These are phyloP conservation scores for Solanum tarijense DNA, from an alignment of 257 asterid genomes.

Conservation along the genomic window DNA sequence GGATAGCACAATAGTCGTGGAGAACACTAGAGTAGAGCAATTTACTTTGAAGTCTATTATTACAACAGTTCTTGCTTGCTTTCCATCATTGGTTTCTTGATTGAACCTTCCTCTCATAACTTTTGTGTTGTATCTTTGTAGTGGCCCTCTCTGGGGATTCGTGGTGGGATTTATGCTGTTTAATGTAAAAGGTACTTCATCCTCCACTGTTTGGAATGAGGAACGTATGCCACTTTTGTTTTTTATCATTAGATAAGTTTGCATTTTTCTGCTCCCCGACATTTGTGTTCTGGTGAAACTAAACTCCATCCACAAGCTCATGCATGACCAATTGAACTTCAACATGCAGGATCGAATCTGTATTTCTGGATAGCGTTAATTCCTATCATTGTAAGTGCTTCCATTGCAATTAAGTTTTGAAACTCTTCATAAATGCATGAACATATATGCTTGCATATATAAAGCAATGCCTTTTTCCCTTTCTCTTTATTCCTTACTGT, in stretches of 20 bases:
- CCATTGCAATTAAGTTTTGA: background rate
- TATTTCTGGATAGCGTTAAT: constrained; percentile 97
- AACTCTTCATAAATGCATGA: background rate
- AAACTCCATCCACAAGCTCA: background rate
- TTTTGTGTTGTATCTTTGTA: constrained; percentile 18
- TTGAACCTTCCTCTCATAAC: background rate
- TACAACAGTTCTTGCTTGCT: background rate
- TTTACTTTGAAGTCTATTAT: background rate
- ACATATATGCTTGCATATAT: background rate
- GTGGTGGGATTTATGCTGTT: constrained; percentile 94
- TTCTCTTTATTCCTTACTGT: background rate
- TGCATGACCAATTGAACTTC: constrained; percentile 3
- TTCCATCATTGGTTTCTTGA: background rate
- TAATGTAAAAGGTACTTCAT: constrained; percentile 56
- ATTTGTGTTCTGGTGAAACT: background rate
- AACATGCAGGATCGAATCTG: constrained; percentile 85
- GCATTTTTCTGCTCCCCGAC: background rate
- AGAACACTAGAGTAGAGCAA: background rate
- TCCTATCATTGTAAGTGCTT: constrained; percentile 67
- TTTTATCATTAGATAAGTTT: background rate
- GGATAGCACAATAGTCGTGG: background rate
- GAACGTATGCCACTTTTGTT: background rate
- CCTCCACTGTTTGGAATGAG: background rate
- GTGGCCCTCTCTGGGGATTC: constrained; percentile 98
- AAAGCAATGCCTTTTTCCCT: background rate